Conservation (phyloP, 1,139 yeast genomes). For the Candida pseudocylindracea region DNA sequence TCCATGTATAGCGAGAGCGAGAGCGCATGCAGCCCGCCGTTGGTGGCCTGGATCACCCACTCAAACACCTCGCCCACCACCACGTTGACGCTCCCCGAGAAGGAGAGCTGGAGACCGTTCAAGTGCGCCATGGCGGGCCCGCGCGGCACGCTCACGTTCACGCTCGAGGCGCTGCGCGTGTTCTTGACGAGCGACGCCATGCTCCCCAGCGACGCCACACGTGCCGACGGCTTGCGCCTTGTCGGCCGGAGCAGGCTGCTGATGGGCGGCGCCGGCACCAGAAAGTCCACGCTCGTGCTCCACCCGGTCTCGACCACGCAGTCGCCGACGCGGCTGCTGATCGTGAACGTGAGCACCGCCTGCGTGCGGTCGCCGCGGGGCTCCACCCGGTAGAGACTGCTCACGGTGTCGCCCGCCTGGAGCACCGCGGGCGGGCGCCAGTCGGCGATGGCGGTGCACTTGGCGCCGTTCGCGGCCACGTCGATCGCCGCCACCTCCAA, state of each 20-base stretch:
- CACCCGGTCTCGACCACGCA: constrained; percentile 26
- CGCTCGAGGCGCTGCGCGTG: neutral
- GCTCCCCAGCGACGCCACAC: constrained; percentile 3
- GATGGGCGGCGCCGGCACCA: constrained; percentile 21
- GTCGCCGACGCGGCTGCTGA: too few species aligned
- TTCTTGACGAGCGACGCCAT: constrained; percentile 6
- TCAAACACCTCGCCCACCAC: constrained; percentile 35
- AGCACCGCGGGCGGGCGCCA: too few species aligned
- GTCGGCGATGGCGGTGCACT: too few species aligned
- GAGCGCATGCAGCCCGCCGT: constrained; percentile 22
- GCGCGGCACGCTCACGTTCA: neutral
- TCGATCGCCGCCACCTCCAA: too few species aligned
- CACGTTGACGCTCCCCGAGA: constrained; percentile 40
- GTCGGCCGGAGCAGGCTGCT: constrained; percentile 12
- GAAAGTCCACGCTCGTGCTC: constrained; percentile 40
- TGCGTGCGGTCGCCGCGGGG: too few species aligned
- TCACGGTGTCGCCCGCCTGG: too few species aligned
- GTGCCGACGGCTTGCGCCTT: neutral
- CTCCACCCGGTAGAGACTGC: too few species aligned
- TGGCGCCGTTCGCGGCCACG: too few species aligned
- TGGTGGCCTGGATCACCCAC: constrained; percentile 51
- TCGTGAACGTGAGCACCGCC: too few species aligned
- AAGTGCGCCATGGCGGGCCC: constrained; percentile 13
- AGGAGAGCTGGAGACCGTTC: constrained; percentile 32
- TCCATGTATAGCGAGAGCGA: constrained; percentile 19